Base-by-base conservation (phyloP, 306 rosid species). In the Fagus sylvatica region DNA sequence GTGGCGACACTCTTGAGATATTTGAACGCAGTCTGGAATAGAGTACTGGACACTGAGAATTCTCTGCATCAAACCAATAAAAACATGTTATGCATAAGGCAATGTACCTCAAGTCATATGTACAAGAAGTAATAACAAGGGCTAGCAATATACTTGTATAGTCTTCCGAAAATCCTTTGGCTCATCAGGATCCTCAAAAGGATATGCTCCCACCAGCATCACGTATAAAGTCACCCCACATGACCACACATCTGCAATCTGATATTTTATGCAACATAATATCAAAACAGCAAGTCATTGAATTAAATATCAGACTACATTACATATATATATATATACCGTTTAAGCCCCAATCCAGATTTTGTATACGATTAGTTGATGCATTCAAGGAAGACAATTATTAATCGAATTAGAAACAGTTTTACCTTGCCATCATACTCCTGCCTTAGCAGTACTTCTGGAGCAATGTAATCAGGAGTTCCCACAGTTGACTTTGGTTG, bases 181-280 rank as follows among this genome's bases (percentile, higher is more conserved):
- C 73, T 91, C 91, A 69, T 81, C 86, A 72, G 97, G 98, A 84
- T 94, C 98, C 83, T 94, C 98, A 56, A 94, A 94, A 82, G 98
- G 98, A 78, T 94, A 94, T 71, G 86, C 82, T 76, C 97, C 97
- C 56, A 94, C 92, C 33, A 94, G 85, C 97, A 94, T 91, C 81
- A 94, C 98, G 64, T 89, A 94, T 69, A 94, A 89, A 87, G 97
- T 91, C 54, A 91, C 98, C 66, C 98, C 98, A 87, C 97, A 91
- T 4, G 98, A 94, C 98, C 98, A 94, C 42, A 94, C 97, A 91
- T 91, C 98, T 68, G 98, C 97, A 76, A 85, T 79, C 98, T 94
- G 90, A 76, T 71, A 76, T 51, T 40, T 71, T 56, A 78, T 78
- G 54, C 57, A 83, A 76, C 30, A 76, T 49, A 54, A 61, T 75